Percentiles rank a stretch among this genome's conserved stretches.
These are phyloP conservation scores for Phytophthora pinifolia DNA, from an alignment of 352 stramenopile species.

Conservation along the genomic window DNA sequence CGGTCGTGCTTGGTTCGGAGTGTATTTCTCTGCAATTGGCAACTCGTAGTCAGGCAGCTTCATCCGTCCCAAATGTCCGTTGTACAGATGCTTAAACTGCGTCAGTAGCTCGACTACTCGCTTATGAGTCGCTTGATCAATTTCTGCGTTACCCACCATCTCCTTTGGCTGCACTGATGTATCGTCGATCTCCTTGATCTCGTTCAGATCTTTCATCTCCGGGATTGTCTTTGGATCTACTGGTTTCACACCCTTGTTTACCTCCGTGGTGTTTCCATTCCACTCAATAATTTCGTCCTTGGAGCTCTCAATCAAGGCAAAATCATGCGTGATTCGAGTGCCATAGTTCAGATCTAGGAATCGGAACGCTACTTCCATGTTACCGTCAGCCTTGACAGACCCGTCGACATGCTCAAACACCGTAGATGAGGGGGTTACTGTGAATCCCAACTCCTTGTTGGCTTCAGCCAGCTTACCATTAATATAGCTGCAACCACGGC, in stretches of 20 bases:
- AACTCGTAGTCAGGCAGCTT: constrained; percentile 11
- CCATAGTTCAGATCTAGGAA: constrained; percentile 8
- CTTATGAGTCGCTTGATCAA: neutral
- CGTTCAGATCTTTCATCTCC: neutral
- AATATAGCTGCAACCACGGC: constrained; percentile 4
- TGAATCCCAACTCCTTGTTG: neutral
- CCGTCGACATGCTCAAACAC: constrained; percentile 7
- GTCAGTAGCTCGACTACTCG: neutral
- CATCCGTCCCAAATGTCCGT: constrained; percentile 5
- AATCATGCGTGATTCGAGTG: neutral
- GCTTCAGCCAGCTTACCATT: neutral
- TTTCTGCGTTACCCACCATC: neutral
- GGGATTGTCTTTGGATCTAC: no score
- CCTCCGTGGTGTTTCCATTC: neutral
- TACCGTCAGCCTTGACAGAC: neutral
- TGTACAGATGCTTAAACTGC: neutral
- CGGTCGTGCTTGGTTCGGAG: neutral
- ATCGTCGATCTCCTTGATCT: constrained; percentile 3
- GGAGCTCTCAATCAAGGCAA: neutral
- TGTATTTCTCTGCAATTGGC: neutral
- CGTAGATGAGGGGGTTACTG: neutral
- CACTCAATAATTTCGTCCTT: constrained; percentile 5
- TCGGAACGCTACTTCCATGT: constrained; percentile 2
- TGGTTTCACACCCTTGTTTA: no score
- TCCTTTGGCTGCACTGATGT: neutral